Base-by-base conservation (phyloP, 2,329 filamentous ascomycete genomes). In the Fusarium sp. region DNA sequence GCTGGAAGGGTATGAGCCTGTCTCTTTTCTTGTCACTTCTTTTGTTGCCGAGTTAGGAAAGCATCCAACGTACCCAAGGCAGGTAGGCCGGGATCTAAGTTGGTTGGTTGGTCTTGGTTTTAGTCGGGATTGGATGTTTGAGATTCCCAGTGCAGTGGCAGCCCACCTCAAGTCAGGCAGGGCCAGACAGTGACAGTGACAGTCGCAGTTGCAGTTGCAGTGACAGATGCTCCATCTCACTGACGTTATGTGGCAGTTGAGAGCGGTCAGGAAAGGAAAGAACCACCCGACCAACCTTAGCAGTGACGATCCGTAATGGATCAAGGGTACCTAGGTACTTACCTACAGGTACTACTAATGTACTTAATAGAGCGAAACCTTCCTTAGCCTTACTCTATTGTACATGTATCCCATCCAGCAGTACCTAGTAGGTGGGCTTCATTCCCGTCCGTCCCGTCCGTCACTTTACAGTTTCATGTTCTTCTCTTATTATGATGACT, bases 281-380 rank as follows among this genome's bases (percentile, higher is more conserved):
- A 35, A 57, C 39, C 53, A 53, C 33, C 24, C 33, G 50, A 61
- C 24, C 50, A 36, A 45, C 30, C 38, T 56, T 56, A 20, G 35
- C n/a, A 57, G 31, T 31, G 64, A 48, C 45, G 61, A 67, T 65
- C 61, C 28, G 22, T 35, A 31, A 60, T 66, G 63, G 63, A 65
- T 48, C 26, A 59, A 31, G n/a, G 24, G 28, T 47, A 28, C 24
- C 42, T 28, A 44, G 7, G 6, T 30, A 30, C 39, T 18, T 24
- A 26, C n/a, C n/a, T n/a, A n/a, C n/a, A n/a, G n/a, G n/a, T n/a
- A n/a, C n/a, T n/a, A n/a, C n/a, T n/a, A n/a, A n/a, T n/a, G 31
- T 33, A 35, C 42, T 20, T 26, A 36, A 18, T 39, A 51, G 48
- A 51, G 48, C 30, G 24, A 51, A n/a, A 26, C 22, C 30, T 35